A percentile compares a stretch with the other conserved stretches of the same genome.
phyloP scores from a whole-genome alignment of 306 rosid genomes.

The Nissolia schottii region DNA sequence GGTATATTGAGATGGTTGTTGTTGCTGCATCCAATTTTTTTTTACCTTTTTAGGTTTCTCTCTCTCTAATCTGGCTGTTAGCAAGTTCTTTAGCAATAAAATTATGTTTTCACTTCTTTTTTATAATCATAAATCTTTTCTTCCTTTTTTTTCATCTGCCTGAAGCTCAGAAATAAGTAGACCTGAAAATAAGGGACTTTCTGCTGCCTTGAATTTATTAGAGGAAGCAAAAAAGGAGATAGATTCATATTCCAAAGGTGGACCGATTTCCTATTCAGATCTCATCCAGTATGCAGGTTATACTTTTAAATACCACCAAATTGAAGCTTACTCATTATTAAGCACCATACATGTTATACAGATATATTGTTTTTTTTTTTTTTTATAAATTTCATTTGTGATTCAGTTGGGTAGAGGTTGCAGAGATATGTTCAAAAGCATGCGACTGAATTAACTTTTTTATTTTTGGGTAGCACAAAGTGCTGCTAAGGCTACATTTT shows the following conservation, averaged over 20 bases:
- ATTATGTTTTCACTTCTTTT: background rate
- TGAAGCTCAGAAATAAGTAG: slow-evolving; percentile 94
- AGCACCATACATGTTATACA: background rate
- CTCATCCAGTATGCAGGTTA: slow-evolving; percentile 79
- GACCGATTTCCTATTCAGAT: slow-evolving; percentile 87
- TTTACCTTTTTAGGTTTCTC: background rate
- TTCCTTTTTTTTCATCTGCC: slow-evolving; percentile 24
- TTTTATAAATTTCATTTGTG: background rate
- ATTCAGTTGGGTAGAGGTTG: background rate
- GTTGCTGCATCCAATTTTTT: slow-evolving; percentile 1
- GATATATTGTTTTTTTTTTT: background rate
- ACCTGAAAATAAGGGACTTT: slow-evolving; percentile 78
- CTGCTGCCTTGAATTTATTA: slow-evolving; percentile 66
- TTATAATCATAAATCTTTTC: background rate
- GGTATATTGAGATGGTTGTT: background rate
- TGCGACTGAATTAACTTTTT: slow-evolving; percentile 12
- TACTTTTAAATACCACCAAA: slow-evolving; percentile 3
- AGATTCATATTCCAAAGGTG: slow-evolving; percentile 85
- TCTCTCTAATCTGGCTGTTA: background rate
- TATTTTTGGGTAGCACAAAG: slow-evolving; percentile 70
- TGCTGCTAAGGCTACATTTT: slow-evolving; percentile 71
- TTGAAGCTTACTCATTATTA: slow-evolving; percentile 15
- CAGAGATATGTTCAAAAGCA: background rate
- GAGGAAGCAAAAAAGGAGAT: slow-evolving; percentile 90
- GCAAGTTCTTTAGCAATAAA: background rate